These are phyloP conservation scores for Amanita exitialis DNA, from an alignment of 768 basidiomycete species.

Conservation along the genomic window DNA sequence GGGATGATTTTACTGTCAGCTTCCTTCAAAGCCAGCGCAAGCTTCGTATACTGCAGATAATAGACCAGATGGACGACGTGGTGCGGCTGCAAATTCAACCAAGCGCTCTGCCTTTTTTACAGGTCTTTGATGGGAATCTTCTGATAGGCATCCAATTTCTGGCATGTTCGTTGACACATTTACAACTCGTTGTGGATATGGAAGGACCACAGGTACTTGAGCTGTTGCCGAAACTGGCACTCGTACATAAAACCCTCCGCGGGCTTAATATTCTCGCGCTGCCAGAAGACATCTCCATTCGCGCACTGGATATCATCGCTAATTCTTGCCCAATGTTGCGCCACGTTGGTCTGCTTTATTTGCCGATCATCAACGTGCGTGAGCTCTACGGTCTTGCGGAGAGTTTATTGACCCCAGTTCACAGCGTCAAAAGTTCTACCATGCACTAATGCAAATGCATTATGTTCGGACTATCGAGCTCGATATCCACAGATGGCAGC, in stretches of 20 bases:
- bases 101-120: constrained; percentile 27
- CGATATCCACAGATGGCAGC: constrained; percentile 21
- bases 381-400: background rate
- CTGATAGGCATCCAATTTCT: constrained; percentile 30
- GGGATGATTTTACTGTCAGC: constrained; percentile 33
- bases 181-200: constrained; percentile 34
- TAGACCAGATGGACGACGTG: constrained; percentile 15
- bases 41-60: constrained; percentile 27
- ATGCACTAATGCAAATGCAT: constrained; percentile 17
- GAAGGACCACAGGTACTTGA: constrained; percentile 20
- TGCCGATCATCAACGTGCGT: constrained; percentile 19
- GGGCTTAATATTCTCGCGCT: constrained; percentile 21
- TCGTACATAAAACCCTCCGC: constrained; percentile 15
- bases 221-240: constrained; percentile 21
- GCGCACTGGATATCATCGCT: constrained; percentile 14
- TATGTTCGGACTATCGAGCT: constrained; percentile 22
- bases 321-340: constrained; percentile 14
- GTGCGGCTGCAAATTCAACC: constrained; percentile 8
- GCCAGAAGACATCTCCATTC: constrained; percentile 15
- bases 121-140: constrained; percentile 34
- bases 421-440: constrained; percentile 20
- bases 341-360: constrained; percentile 20
- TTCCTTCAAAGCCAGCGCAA: constrained; percentile 40
- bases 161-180: constrained; percentile 28
- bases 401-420: background rate